Percentiles rank a stretch among this genome's conserved stretches.
Evolutionary conservation across 306 rosid genomes (phyloP).

Genomic region (Arachis hypogaea): DNA sequence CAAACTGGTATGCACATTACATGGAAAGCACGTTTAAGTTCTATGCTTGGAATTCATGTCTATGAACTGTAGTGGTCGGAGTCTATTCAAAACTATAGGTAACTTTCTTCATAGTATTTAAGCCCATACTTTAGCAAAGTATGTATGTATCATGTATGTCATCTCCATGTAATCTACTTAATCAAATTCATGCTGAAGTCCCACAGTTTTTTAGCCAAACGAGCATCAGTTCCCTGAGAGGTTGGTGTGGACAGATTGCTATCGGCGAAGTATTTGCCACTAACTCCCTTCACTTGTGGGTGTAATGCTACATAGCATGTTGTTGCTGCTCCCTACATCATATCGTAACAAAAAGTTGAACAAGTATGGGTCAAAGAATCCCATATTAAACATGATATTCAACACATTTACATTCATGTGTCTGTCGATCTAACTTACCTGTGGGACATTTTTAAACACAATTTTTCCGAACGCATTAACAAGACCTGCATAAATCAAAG

Average conservation of each 20-base stretch:
- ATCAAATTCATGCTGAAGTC: constrained; percentile 65
- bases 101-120: background rate
- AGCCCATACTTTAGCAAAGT: background rate
- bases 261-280: constrained; percentile 68
- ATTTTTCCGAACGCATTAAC: constrained; percentile 46
- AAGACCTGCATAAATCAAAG: constrained; percentile 56
- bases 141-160: background rate
- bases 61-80: background rate
- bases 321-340: constrained; percentile 85
- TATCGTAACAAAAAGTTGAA: constrained; percentile 18
- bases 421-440: constrained; percentile 48
- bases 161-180: constrained; percentile 29
- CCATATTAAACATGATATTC: background rate
- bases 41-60: background rate
- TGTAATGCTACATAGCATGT: constrained; percentile 84
- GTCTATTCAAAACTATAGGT: background rate
- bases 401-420: constrained; percentile 24
- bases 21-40: background rate
- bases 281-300: constrained; percentile 72
- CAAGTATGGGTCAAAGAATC: constrained; percentile 19
- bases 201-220: constrained; percentile 79
- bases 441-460: constrained; percentile 64
- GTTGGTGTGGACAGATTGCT: constrained; percentile 56
- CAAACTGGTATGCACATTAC: background rate
- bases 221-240: constrained; percentile 50